Evolutionary conservation across 106 monocot species (phyloP), one percentile per base, ranked within the genome.

Genomic region (Ottelia alismoides): DNA sequence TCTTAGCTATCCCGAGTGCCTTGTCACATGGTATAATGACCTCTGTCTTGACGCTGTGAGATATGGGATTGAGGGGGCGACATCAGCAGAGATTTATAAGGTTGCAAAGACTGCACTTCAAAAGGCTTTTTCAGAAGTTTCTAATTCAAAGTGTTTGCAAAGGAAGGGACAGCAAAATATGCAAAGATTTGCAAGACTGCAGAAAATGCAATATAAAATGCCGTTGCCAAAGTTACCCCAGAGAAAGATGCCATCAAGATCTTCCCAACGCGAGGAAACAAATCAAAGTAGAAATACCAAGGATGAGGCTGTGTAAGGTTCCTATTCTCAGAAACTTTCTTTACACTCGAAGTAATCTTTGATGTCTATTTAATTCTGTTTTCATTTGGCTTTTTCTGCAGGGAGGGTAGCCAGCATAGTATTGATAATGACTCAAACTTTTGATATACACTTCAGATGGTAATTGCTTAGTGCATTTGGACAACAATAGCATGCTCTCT

Each of bases 131-230:
- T 46, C 70, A 31, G 88, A 88, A 53, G 84, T 94, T 25, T 51
- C 72, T 52, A 23, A 63, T 55, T 66, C 73, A 0, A 88, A 73
- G 50, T 65, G 65, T 61, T 57, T 61, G 67, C 84, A 84, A 53
- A 87, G 52, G 64, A 87, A 79, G 55, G 84, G 65, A 23, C 93
- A 88, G 17, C 80, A 75, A 28, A 87, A 70, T 61, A 45, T 87
- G 60, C 79, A 80, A 58, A 73, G 80, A 53, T 62, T 79, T 40
- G 48, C 71, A 16, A 83, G 83, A 55, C 22, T 80, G 27, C 87
- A 83, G 47, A 93, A 93, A 73, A 72, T 87, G 85, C 91, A 85
- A 62, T 71, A 76, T 21, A 87, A 93, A 64, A 68, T 93, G 70
- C 83, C 92, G 45, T 63, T 87, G 43, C 77, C 84, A 20, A 94